Evolutionary conservation across 2,329 filamentous ascomycete species (phyloP).

Genomic region (Clonostachys chloroleuca): DNA sequence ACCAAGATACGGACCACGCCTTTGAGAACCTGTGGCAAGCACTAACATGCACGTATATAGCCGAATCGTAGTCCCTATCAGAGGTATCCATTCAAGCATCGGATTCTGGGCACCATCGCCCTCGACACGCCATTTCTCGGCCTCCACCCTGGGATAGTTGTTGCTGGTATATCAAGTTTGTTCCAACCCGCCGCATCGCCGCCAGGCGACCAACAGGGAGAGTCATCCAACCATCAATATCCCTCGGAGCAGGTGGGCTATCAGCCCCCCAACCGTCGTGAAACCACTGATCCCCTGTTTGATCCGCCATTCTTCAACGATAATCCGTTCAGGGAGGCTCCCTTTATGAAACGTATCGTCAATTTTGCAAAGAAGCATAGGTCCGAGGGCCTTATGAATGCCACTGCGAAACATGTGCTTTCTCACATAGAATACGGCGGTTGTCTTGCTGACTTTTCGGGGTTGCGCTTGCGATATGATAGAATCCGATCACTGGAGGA

Average conservation of each 20-base stretch:
- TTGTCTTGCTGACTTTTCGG: conserved; percentile 71
- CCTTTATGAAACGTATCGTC: conserved; percentile 62
- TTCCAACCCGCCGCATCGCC: conserved; percentile 47
- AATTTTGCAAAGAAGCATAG: conserved; percentile 82
- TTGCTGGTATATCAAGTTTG: conserved; percentile 75
- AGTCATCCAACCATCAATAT: neutral
- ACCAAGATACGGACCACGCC: neutral
- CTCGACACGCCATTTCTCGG: conserved; percentile 86
- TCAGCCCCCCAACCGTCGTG: conserved; percentile 5
- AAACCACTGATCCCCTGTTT: conserved; percentile 56
- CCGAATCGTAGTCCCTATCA: conserved; percentile 24
- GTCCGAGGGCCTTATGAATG: conserved; percentile 62
- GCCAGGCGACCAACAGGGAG: neutral
- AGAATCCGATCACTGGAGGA: conserved; percentile 69
- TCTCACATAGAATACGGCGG: conserved; percentile 82
- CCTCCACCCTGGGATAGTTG: conserved; percentile 82
- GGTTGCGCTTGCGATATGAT: conserved; percentile 66
- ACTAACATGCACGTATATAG: conserved; percentile 9
- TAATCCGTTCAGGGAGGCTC: conserved; percentile 61
- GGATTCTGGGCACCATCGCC: conserved; percentile 74
- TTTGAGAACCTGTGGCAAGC: conserved; percentile 1
- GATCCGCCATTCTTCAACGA: conserved; percentile 77
- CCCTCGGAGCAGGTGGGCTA: neutral
- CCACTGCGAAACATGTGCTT: conserved; percentile 68
- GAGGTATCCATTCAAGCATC: conserved; percentile 56